A percentile compares a stretch with the other conserved stretches of the same genome.
Evolutionary conservation across 2,329 filamentous ascomycete genomes (phyloP).

Genomic region (Diaporthe nobilis): DNA sequence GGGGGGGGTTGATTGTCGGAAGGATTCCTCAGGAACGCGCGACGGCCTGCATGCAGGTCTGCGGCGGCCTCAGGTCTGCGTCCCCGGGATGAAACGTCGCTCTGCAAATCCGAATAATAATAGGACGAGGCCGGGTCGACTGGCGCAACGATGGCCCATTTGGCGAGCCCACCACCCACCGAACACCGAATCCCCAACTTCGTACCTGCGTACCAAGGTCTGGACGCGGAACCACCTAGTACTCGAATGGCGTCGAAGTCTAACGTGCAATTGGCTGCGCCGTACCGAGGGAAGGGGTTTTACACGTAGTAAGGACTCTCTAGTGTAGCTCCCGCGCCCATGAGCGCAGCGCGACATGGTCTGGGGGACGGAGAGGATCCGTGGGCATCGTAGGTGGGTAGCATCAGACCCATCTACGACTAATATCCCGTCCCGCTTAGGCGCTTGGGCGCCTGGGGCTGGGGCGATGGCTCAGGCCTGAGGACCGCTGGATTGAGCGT

Average conservation of each 20-base stretch:
- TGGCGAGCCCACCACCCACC: conserved; percentile 9
- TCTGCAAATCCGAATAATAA: neutral
- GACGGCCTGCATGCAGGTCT: conserved; percentile 6
- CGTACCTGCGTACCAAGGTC: neutral
- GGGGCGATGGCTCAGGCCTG: conserved; percentile 6
- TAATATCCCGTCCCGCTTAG: conserved; percentile 4
- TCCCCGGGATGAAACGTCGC: conserved; percentile 3
- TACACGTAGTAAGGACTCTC: neutral
- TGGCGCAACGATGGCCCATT: neutral
- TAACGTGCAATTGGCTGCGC: neutral
- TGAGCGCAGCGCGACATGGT: neutral
- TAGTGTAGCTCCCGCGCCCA: conserved; percentile 21
- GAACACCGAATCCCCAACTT: neutral
- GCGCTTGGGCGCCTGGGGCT: conserved; percentile 19
- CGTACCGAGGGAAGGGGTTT: neutral
- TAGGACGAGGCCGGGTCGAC: conserved; percentile 17
- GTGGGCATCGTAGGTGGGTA: conserved; percentile 18
- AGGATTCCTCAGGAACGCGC: conserved; percentile 6
- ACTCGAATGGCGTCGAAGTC: conserved; percentile 21
- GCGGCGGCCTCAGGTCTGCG: conserved; percentile 6
- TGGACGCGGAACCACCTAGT: neutral
- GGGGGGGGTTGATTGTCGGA: neutral
- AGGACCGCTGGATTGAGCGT: neutral
- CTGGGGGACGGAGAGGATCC: conserved; percentile 20
- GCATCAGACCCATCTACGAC: conserved; percentile 8